Conservation (phyloP, 169 alveolate species). For the Hammondia hammondi region DNA sequence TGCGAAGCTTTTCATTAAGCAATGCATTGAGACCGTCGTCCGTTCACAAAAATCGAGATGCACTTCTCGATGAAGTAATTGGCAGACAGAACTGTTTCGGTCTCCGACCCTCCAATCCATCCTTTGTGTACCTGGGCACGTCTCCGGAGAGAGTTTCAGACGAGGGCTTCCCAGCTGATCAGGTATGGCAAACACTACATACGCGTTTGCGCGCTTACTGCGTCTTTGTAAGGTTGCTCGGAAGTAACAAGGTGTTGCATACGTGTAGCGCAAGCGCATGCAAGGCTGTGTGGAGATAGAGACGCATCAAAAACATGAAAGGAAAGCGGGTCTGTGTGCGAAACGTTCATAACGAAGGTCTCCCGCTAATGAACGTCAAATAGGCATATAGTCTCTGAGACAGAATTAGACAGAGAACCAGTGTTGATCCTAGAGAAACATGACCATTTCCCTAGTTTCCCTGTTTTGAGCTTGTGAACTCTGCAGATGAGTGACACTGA, state of each 20-base stretch:
- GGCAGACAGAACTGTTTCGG: constrained; percentile 22
- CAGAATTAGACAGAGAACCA: too few species aligned
- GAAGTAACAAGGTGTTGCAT: too few species aligned
- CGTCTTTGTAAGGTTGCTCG: too few species aligned
- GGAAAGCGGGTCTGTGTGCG: too few species aligned
- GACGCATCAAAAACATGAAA: too few species aligned
- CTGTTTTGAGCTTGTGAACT: not conserved
- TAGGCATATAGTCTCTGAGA: too few species aligned
- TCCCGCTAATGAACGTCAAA: too few species aligned
- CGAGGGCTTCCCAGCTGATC: not conserved
- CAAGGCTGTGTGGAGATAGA: too few species aligned
- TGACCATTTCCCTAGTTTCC: too few species aligned
- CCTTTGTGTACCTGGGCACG: not conserved
- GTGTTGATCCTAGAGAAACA: too few species aligned
- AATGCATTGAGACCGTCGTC: not conserved
- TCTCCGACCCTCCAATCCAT: not conserved
- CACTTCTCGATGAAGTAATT: not conserved
- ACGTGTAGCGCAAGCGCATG: too few species aligned
- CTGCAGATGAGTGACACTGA: constrained; percentile 40
- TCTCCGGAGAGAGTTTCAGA: not conserved
- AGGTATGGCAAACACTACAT: not conserved
- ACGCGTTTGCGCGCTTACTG: not conserved
- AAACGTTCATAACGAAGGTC: too few species aligned
- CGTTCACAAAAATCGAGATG: not conserved
- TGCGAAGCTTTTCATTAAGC: not conserved